Evolutionary conservation across 306 rosid genomes (phyloP).

Genomic region (Ceratonia siliqua): DNA sequence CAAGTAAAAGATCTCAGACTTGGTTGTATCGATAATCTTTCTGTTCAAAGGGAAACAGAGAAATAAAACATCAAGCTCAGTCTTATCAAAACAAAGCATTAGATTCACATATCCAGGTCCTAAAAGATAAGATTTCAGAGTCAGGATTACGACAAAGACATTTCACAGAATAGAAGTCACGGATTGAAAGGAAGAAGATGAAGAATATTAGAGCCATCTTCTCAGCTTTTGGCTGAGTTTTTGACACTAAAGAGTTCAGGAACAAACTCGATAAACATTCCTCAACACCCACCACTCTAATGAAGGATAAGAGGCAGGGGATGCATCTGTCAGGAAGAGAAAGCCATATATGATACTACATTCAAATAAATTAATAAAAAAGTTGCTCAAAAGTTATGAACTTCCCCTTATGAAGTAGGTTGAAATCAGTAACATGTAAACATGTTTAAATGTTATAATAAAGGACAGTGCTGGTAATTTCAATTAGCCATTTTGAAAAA

Average conservation of each 20-base stretch:
- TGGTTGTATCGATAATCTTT: slow-evolving; percentile 66
- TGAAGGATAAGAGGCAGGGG: not conserved
- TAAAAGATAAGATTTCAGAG: not conserved
- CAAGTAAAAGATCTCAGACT: slow-evolving; percentile 32
- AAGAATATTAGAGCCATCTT: not conserved
- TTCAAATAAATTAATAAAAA: not conserved
- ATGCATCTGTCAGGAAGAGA: not conserved
- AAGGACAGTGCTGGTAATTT: not conserved
- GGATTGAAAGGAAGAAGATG: not conserved
- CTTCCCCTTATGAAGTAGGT: not conserved
- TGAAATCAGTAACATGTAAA: slow-evolving; percentile 20
- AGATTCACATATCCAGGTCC: not conserved
- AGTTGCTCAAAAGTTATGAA: not conserved
- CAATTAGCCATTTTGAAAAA: slow-evolving; percentile 10
- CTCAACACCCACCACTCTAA: not conserved
- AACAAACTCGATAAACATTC: not conserved
- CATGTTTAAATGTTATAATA: not conserved
- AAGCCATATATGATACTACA: not conserved
- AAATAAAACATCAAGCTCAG: slow-evolving; percentile 27
- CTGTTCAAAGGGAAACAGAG: slow-evolving; percentile 45
- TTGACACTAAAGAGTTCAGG: not conserved
- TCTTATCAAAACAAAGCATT: slow-evolving; percentile 21
- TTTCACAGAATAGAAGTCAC: not conserved
- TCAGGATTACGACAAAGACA: not conserved
- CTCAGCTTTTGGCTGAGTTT: not conserved